Evolutionary conservation across 2,329 filamentous ascomycete genomes (phyloP).

Genomic region (Didymella pomorum): DNA sequence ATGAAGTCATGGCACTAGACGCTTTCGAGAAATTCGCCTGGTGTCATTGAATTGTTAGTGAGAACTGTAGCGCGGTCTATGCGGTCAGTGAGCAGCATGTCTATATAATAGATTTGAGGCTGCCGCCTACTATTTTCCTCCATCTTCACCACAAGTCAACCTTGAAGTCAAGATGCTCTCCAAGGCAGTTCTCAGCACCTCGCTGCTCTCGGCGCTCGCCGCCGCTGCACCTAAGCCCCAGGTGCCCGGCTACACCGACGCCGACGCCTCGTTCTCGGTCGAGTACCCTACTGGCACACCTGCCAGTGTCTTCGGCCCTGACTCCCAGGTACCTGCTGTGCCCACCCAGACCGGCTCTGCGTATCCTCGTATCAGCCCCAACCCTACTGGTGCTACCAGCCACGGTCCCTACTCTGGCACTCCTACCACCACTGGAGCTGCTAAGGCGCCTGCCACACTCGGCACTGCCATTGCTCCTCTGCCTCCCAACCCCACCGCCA

Average conservation of each 20-base stretch:
- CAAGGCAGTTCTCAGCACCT: slow-evolving; percentile 45
- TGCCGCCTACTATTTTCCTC: background rate
- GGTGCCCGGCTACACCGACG: slow-evolving; percentile 56
- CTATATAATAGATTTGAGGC: slow-evolving; percentile 19
- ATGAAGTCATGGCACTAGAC: slow-evolving; percentile 47
- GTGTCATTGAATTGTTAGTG: slow-evolving; percentile 36
- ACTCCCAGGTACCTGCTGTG: slow-evolving; percentile 54
- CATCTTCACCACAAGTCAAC: slow-evolving; percentile 14
- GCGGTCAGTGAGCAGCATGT: slow-evolving; percentile 7
- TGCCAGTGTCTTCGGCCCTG: slow-evolving; percentile 54
- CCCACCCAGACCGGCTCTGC: slow-evolving; percentile 45
- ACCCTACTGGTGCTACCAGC: slow-evolving; percentile 66
- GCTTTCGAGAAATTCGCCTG: slow-evolving; percentile 18
- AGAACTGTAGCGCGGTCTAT: slow-evolving; percentile 11
- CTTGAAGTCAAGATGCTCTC: slow-evolving; percentile 47
- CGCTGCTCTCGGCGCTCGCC: slow-evolving; percentile 47
- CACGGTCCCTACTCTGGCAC: slow-evolving; percentile 75
- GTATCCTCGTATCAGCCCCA: slow-evolving; percentile 57
- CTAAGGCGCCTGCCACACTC: slow-evolving; percentile 63
- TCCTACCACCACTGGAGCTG: slow-evolving; percentile 73
- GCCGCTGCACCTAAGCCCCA: slow-evolving; percentile 52
- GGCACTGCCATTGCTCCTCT: slow-evolving; percentile 66
- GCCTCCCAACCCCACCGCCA: slow-evolving; percentile 68
- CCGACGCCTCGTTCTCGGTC: slow-evolving; percentile 54
- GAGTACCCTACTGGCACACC: slow-evolving; percentile 44